Percentiles rank a stretch among this genome's conserved stretches.
Evolutionary conservation across 129 eudicot species (phyloP).

Genomic region (Erigeron canadensis): DNA sequence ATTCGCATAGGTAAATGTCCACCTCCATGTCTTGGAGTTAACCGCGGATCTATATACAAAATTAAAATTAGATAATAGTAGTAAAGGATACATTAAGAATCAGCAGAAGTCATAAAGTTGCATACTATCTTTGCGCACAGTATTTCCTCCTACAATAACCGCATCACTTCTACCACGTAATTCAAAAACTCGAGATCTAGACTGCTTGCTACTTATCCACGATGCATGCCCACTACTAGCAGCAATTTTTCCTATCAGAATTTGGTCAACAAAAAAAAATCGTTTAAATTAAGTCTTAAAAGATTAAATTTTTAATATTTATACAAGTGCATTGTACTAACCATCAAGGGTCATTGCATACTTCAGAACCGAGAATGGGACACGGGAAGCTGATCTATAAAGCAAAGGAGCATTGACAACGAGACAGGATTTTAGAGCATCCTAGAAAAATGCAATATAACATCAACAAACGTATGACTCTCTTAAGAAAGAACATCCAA

Average conservation of each 20-base stretch:
- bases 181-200: conserved; percentile 83
- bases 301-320: neutral
- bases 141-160: conserved; percentile 94
- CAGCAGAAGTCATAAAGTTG: conserved; percentile 27
- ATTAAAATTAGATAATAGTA: neutral
- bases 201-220: conserved; percentile 88
- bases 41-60: conserved; percentile 68
- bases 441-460: conserved; percentile 42
- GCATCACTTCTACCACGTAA: conserved; percentile 97
- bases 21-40: conserved; percentile 94
- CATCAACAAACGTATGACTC: conserved; percentile 6
- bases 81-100: conserved; percentile 23
- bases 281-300: neutral
- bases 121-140: conserved; percentile 98
- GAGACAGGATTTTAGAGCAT: conserved; percentile 82
- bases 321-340: conserved; percentile 39
- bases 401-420: conserved; percentile 95
- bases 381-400: conserved; percentile 78
- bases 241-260: conserved; percentile 82
- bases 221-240: conserved; percentile 91
- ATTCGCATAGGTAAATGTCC: conserved; percentile 80
- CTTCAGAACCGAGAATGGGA: conserved; percentile 90
- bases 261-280: conserved; percentile 8
- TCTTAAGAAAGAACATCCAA: too few relatives aligned
- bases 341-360: conserved; percentile 99